A percentile compares a stretch with the other conserved stretches of the same genome.
phyloP scores from a whole-genome alignment of 805 yeast genomes.

The Brettanomyces sp. region DNA sequence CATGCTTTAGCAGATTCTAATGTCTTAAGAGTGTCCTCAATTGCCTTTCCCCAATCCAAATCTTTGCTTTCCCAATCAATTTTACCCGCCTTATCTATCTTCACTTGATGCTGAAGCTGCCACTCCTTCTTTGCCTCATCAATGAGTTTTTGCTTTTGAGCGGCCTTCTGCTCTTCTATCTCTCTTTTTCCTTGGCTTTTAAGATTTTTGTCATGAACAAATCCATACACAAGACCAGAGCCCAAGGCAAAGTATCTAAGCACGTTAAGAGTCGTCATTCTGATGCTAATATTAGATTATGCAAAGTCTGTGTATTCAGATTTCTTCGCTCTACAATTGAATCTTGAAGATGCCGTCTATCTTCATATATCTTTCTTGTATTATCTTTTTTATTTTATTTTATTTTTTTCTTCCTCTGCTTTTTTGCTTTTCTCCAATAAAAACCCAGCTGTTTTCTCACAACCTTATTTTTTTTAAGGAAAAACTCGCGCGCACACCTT shows the following conservation, averaged over 20 bases:
- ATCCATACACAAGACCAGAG: constrained; percentile 84
- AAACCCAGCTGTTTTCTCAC: too few species aligned
- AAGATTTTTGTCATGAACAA: constrained; percentile 67
- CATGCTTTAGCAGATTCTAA: constrained; percentile 2
- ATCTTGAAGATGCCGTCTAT: too few species aligned
- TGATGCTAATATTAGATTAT: not conserved
- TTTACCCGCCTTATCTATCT: constrained; percentile 28
- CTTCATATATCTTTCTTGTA: not conserved
- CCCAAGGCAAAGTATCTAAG: constrained; percentile 91
- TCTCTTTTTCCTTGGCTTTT: constrained; percentile 50
- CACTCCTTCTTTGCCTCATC: constrained; percentile 84
- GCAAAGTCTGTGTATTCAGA: constrained; percentile 2
- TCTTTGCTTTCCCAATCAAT: constrained; percentile 82
- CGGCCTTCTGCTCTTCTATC: constrained; percentile 49
- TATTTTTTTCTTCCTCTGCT: too few species aligned
- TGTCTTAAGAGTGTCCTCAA: constrained; percentile 51
- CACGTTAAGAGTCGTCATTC: constrained; percentile 48
- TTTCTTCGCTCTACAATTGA: not conserved
- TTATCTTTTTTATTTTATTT: not conserved
- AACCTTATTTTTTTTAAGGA: too few species aligned
- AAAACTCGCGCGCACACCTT: too few species aligned
- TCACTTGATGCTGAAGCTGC: constrained; percentile 50
- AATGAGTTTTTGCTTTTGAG: constrained; percentile 64
- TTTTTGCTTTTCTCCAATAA: too few species aligned
- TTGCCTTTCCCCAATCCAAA: constrained; percentile 70